A percentile compares a stretch with the other conserved stretches of the same genome.
Conservation (phyloP, 1,284 basidiomycete genomes). For the Malassezia furfur region DNA sequence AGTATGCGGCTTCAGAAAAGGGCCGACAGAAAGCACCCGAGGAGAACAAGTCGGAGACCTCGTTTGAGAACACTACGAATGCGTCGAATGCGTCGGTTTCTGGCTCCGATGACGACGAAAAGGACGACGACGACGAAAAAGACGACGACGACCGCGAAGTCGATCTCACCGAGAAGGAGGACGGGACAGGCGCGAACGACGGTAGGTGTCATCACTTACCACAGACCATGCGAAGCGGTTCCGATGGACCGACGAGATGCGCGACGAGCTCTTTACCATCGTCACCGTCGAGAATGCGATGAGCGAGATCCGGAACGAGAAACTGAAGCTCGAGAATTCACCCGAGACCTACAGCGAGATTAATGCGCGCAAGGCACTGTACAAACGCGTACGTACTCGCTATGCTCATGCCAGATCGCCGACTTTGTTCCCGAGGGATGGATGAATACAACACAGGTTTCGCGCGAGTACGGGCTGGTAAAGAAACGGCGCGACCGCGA, state of each 20-base stretch:
- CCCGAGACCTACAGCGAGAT: slow-evolving; percentile 39
- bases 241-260: slow-evolving; percentile 41
- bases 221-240: slow-evolving; percentile 34
- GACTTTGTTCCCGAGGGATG: slow-evolving; percentile 37
- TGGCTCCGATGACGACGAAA: background rate
- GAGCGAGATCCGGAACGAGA: slow-evolving; percentile 42
- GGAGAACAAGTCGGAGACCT: background rate
- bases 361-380: slow-evolving; percentile 38
- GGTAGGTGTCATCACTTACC: background rate
- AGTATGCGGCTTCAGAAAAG: slow-evolving; percentile 30
- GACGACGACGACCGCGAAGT: slow-evolving; percentile 2
- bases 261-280: slow-evolving; percentile 36
- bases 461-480: slow-evolving; percentile 22
- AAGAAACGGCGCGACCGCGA: slow-evolving; percentile 18
- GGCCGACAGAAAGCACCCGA: background rate
- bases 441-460: slow-evolving; percentile 41
- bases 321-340: slow-evolving; percentile 36
- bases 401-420: slow-evolving; percentile 20
- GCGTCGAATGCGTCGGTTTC: background rate
- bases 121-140: background rate
- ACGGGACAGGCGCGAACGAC: background rate
- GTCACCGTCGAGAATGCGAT: slow-evolving; percentile 44
- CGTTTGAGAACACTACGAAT: background rate
- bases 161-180: background rate
- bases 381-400: slow-evolving; percentile 24